phyloP scores from a whole-genome alignment of 768 basidiomycete genomes.

The Boletus reticuloceps region DNA sequence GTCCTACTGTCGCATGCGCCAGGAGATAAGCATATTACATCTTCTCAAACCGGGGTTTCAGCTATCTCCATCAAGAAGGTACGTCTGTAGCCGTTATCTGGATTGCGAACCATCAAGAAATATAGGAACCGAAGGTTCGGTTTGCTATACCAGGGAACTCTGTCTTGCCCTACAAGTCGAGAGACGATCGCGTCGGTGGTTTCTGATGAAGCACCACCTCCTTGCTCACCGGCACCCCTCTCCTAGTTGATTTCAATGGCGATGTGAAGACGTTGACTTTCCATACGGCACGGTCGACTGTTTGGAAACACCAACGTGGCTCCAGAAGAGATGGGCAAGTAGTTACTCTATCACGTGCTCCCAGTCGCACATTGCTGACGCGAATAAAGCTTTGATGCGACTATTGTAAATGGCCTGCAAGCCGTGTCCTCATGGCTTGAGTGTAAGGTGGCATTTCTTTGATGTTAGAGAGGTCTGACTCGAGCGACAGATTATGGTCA shows the following conservation, averaged over 20 bases:
- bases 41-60: no score
- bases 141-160: constrained; percentile 43
- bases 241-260: constrained; percentile 1
- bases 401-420: constrained; percentile 63
- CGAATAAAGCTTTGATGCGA: constrained; percentile 30
- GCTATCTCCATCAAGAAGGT: no score
- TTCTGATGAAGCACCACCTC: not conserved
- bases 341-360: no score
- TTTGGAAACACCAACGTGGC: constrained; percentile 12
- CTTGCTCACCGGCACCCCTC: not conserved
- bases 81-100: not conserved
- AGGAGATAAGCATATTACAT: no score
- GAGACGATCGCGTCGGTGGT: constrained; percentile 15
- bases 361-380: not conserved
- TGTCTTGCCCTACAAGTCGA: constrained; percentile 22
- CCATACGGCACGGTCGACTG: no score
- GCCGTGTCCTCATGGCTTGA: constrained; percentile 54
- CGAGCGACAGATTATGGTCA: constrained; percentile 45
- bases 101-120: constrained; percentile 37
- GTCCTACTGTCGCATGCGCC: no score
- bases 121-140: constrained; percentile 56
- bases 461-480: not conserved
- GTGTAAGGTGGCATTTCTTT: constrained; percentile 38
- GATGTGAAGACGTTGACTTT: not conserved
- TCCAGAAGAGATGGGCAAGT: no score